Percentiles rank a stretch among this genome's conserved stretches.
Conservation (phyloP, 106 monocot species). For the Platanthera zijinensis region DNA sequence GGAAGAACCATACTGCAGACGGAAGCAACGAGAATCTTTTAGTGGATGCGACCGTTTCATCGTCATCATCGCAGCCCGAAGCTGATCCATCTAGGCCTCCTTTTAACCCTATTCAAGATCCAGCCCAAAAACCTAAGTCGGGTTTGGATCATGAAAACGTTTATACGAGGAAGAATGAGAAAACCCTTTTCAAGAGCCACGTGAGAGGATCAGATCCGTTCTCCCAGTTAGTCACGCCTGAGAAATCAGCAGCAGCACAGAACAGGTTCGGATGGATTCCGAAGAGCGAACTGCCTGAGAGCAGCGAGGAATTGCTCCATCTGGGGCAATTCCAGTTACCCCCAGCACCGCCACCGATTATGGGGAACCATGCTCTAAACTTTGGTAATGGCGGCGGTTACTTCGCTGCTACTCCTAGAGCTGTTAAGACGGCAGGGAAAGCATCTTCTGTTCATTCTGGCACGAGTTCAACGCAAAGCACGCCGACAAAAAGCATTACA, state of each 20-base stretch:
- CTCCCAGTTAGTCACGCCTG: constrained; percentile 55
- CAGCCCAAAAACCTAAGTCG: constrained; percentile 19
- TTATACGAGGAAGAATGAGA: constrained; percentile 33
- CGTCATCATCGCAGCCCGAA: constrained; percentile 16
- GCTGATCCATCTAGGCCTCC: constrained; percentile 46
- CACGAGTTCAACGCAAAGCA: constrained; percentile 65
- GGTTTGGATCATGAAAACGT: constrained; percentile 19
- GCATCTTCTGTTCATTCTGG: constrained; percentile 58
- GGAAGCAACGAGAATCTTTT: constrained; percentile 53
- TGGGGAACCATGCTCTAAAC: constrained; percentile 18
- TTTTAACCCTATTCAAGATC: constrained; percentile 52
- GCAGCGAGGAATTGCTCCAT: constrained; percentile 12
- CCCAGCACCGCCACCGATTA: constrained; percentile 1
- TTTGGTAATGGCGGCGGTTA: constrained; percentile 16
- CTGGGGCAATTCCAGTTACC: constrained; percentile 19
- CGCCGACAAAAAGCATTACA: constrained; percentile 72
- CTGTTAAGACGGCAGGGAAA: constrained; percentile 30
- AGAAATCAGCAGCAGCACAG: constrained; percentile 32
- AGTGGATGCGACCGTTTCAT: constrained; percentile 15
- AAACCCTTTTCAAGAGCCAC: constrained; percentile 49
- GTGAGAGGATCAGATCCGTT: constrained; percentile 12
- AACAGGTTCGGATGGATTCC: constrained; percentile 63
- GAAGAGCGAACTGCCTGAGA: constrained; percentile 19
- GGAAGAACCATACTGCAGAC: constrained; percentile 20
- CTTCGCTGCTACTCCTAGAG: constrained; percentile 54